Base-by-base conservation (phyloP, 2,329 filamentous ascomycete species). In the Trichoderma atrobrunneum region DNA sequence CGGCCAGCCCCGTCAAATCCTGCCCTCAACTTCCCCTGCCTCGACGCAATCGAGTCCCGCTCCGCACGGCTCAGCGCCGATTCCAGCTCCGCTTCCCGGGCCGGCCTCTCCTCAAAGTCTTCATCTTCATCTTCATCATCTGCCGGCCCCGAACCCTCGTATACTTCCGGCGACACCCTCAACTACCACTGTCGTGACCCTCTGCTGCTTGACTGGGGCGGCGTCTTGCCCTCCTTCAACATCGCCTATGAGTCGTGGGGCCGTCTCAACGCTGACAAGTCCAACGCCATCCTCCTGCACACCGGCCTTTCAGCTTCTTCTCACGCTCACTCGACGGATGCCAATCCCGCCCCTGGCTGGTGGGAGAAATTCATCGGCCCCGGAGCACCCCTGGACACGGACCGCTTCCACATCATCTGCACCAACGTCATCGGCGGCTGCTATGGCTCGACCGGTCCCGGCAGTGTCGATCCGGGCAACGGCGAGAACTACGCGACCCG, bases 331-430 rank as follows among this genome's bases (percentile, higher is more conserved):
- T 98, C 94, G 72, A 98, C 95, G n/a, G 87, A 89, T 67, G 85
- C 86, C 11, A 99, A 99, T 80, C 88, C 93, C 0, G 92, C 95
- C 80, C 92, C 94, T 0, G 96, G 96, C 4, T 99, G 96, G 96
- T 99, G 96, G 96, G 96, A 99, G 83, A 95, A 92, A 81, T 99
- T 99, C 80, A 98, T 99, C 78, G 96, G 96, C 0, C 92, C 95
- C 0, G 94, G 93, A 0, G 87, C 88, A 24, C 92, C 94, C 12
- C 84, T 99, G 11, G 94, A 99, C 81, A 99, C 96, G 1, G 85
- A 95, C 81, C 95, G 94, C 80, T 97, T 97, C 85, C 93, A 94
- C 79, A 85, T 99, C 73, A 93, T 99, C 73, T 99, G 96, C 84
- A 98, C 96, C 11, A 99, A 99, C 80, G 95, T 98, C 61, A 88